Base-by-base conservation (phyloP, 202 grass and related monocot species). In the Schoenoplectus tabernaemontani region DNA sequence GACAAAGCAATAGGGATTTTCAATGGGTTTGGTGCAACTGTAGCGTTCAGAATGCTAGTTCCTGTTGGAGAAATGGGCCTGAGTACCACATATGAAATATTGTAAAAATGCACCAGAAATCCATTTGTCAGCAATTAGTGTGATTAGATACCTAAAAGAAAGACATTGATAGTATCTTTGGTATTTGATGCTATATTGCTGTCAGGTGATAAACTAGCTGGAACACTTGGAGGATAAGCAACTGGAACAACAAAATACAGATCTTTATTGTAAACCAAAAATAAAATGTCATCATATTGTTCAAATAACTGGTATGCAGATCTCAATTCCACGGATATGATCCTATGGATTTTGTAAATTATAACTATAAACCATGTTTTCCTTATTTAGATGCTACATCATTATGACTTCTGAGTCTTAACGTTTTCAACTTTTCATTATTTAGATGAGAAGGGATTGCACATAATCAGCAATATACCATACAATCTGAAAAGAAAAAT, bases 131-230 rank as follows among this genome's bases (percentile, higher is more conserved):
- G 11, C 44, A 79, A 60, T 60, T 60, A 39, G 39, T 78, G 11
- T 78, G 26, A 42, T 59, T 51, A 78, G 56, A 62, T 63, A 16
- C 9, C 64, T 61, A 73, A 84, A 81, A 16, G 24, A 61, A 63
- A 20, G n/a, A 66, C 38, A 63, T 70, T 53, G 19, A 77, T 19
- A 63, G 7, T 70, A 53, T 9, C 79, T 89, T 59, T 80, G 20
- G 11, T 71, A 81, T 43, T 22, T 80, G 82, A 50, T 62, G 78
- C 26, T 76, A 71, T 64, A 86, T 90, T 84, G 84, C 42, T 84
- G 64, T 34, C 19, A 80, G 58, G 70, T 33, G 50, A 53, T 75
- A 59, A 67, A 74, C 56, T 68, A 22, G 30, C 36, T 60, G 68
- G 65, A 50, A 78, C 47, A 46, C 73, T 72, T 61, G 74, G 81